These are phyloP conservation scores for Oryza australiensis DNA, from an alignment of 176 grass and related monocot genomes.

Conservation along the genomic window DNA sequence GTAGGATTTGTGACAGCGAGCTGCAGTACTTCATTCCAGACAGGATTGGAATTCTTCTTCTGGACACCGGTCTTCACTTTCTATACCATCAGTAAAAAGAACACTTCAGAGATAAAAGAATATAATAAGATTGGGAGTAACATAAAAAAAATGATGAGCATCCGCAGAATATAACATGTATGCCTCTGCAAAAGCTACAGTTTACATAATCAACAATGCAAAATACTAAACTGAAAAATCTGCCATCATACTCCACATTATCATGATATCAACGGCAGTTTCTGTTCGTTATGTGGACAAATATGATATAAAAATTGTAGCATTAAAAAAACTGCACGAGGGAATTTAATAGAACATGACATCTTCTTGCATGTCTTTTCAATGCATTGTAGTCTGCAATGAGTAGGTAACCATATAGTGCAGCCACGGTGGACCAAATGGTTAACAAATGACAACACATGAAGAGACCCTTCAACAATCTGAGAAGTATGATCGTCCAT, in stretches of 20 bases:
- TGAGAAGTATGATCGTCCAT: not conserved
- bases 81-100: conserved; percentile 37
- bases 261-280: not conserved
- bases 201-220: not conserved
- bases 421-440: not conserved
- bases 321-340: not conserved
- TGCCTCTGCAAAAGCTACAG: not conserved
- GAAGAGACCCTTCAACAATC: not conserved
- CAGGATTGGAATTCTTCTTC: conserved; percentile 73
- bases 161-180: not conserved
- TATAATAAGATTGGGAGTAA: not conserved
- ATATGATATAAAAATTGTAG: not conserved
- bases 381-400: not conserved
- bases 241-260: not conserved
- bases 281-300: not conserved
- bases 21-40: conserved; percentile 81
- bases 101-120: conserved; percentile 27
- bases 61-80: conserved; percentile 82
- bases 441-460: not conserved
- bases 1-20: conserved; percentile 61
- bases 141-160: not conserved
- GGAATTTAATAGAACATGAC: not conserved
- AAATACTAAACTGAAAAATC: not conserved
- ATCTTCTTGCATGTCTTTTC: not conserved
- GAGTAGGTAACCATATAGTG: not conserved